These are phyloP conservation scores for Pyrenochaeta sp. DNA, from an alignment of 2,329 filamentous ascomycete species.

Conservation along the genomic window DNA sequence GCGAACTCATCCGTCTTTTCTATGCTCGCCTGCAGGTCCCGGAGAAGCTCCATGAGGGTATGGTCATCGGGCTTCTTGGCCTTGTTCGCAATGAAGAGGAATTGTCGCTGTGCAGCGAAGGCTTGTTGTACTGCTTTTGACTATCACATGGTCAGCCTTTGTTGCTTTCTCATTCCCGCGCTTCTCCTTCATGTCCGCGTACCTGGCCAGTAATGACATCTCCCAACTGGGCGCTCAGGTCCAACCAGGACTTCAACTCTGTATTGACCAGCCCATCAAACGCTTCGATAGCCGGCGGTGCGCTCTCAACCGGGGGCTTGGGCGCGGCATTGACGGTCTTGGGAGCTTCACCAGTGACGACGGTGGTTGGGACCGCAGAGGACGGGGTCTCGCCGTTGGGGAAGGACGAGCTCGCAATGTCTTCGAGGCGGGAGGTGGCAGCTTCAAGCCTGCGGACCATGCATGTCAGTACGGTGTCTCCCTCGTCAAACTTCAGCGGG, in stretches of 20 bases:
- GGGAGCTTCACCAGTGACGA: constrained; percentile 37
- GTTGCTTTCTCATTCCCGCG: no score
- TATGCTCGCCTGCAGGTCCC: constrained; percentile 84
- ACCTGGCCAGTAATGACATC: constrained; percentile 83
- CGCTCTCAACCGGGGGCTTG: constrained; percentile 47
- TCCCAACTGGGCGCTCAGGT: constrained; percentile 79
- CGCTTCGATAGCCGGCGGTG: constrained; percentile 76
- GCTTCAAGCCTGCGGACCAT: constrained; percentile 81
- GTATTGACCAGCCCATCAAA: constrained; percentile 81
- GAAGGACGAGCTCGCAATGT: constrained; percentile 80
- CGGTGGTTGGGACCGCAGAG: constrained; percentile 35
- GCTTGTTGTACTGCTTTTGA: constrained; percentile 66
- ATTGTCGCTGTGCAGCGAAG: constrained; percentile 85
- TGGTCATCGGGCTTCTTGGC: constrained; percentile 87
- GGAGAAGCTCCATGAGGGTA: constrained; percentile 77
- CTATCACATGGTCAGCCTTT: constrained; percentile 40
- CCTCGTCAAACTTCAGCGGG: constrained; percentile 23
- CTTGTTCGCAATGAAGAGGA: constrained; percentile 86
- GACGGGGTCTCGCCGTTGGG: constrained; percentile 45
- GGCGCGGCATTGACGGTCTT: constrained; percentile 46
- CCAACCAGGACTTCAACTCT: constrained; percentile 79
- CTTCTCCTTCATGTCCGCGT: no score
- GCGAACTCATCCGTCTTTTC: constrained; percentile 80
- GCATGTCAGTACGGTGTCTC: constrained; percentile 57
- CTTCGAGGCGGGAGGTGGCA: constrained; percentile 92